Percentiles rank a stretch among this genome's conserved stretches.
Evolutionary conservation across 495 filamentous ascomycete species (phyloP).

Genomic region (Neurospora intermedia): DNA sequence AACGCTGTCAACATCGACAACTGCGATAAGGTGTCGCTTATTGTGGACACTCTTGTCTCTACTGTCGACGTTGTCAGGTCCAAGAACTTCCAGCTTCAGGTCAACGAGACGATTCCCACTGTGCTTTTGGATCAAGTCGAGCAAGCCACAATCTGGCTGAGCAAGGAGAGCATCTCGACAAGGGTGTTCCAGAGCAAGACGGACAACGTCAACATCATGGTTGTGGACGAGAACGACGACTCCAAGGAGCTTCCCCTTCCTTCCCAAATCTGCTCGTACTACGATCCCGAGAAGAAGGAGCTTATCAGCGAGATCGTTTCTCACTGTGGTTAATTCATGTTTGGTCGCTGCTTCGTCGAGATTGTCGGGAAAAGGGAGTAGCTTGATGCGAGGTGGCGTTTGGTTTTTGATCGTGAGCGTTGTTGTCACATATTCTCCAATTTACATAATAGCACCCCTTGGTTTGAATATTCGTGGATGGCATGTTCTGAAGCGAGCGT

Average conservation of each 20-base stretch:
- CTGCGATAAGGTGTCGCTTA: slow-evolving; percentile 67
- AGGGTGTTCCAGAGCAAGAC: slow-evolving; percentile 86
- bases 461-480: not conserved
- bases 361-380: not conserved
- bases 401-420: not conserved
- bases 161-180: slow-evolving; percentile 61
- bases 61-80: slow-evolving; percentile 91
- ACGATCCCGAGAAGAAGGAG: slow-evolving; percentile 54
- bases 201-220: slow-evolving; percentile 70
- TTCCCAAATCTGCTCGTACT: slow-evolving; percentile 76
- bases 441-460: not conserved
- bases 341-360: not conserved
- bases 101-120: slow-evolving; percentile 73
- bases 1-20: slow-evolving; percentile 94
- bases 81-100: slow-evolving; percentile 82
- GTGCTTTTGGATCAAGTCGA: slow-evolving; percentile 89
- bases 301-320: slow-evolving; percentile 83
- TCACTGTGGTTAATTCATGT: slow-evolving; percentile 53
- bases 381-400: not conserved
- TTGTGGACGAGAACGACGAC: slow-evolving; percentile 62
- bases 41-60: slow-evolving; percentile 83
- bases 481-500: not conserved
- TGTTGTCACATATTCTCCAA: not conserved
- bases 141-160: slow-evolving; percentile 75
- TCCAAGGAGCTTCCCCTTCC: slow-evolving; percentile 78